Evolutionary conservation across 805 yeast species (phyloP), one percentile per base, ranked within the genome.

Genomic region (Suhomyces prunicola): DNA sequence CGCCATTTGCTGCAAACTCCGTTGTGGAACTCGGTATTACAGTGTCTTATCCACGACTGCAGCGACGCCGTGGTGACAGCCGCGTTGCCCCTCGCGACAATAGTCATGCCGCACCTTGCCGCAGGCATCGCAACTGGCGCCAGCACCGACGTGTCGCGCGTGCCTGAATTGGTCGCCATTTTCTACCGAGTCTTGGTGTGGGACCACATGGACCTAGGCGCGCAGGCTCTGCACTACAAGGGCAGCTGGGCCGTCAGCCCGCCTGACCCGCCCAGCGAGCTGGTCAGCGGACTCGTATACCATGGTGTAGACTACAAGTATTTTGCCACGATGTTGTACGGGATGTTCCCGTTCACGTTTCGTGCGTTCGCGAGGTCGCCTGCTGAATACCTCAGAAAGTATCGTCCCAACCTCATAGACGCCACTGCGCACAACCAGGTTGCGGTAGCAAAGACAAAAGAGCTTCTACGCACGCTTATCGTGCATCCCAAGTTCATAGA

Each of bases 321-420:
- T 44, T 61, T 82, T n/a, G 75, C 74, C 50, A 75, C 82, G 1
- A 65, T 82, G 24, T 60, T 85, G 1, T 85, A 85, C 57, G 88
- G 86, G 0, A 62, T 84, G 10, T 85, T 75, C 54, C 88, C 89
- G 0, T 62, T 74, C 22, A 80, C 80, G 55, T 66, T 83, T 5
- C 58, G 76, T 23, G 62, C 6, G 84, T 80, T 58, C 56, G 76
- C 17, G 68, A 72, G 19, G 63, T 67, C 44, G 13, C 42, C 42
- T 1, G 24, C 42, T 5, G 42, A 17, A n/a, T 39, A 39, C 24
- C 9, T 39, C 13, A 39, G 19, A 39, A 39, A 39, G 13, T 10
- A 39, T 12, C 13, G 42, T 3, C 24, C 42, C 42, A 39, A 47
- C 10, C 29, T 47, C 5, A 51, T 48, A 29, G 24, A 40, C 24